Percentiles rank a stretch among this genome's conserved stretches.
Conservation (phyloP, 2,329 filamentous ascomycete species). For the Fulvia fulva region DNA sequence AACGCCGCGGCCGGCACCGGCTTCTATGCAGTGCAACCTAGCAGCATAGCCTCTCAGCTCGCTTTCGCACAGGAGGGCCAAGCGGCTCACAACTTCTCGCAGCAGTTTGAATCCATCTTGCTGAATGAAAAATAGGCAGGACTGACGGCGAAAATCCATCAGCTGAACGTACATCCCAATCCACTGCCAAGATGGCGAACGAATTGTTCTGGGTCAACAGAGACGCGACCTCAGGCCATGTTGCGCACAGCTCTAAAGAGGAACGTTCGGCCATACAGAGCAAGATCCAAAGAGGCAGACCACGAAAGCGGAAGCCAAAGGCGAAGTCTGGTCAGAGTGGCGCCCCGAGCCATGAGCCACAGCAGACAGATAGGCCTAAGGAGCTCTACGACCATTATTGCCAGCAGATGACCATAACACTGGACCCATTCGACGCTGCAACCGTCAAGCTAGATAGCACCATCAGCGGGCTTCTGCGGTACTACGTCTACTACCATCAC, state of each 20-base stretch:
- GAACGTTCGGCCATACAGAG: slow-evolving; percentile 5
- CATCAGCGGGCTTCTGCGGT: slow-evolving; percentile 4
- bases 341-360: not conserved
- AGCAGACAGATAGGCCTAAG: not conserved
- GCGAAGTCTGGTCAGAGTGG: not conserved
- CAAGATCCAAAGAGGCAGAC: slow-evolving; percentile 3
- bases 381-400: slow-evolving; percentile 1
- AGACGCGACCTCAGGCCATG: not conserved
- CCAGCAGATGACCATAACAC: not conserved
- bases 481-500: slow-evolving; percentile 6
- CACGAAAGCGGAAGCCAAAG: slow-evolving; percentile 7
- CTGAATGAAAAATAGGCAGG: no score
- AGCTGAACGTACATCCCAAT: no score
- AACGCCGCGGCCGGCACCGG: not conserved
- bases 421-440: slow-evolving; percentile 5
- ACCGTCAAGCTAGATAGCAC: slow-evolving; percentile 1
- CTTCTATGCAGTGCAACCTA: not conserved
- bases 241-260: not conserved
- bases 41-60: not conserved
- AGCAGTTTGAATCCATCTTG: not conserved
- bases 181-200: not conserved
- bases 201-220: slow-evolving; percentile 5
- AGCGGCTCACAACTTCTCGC: no score
- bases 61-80: not conserved
- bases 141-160: no score